Evolutionary conservation across 768 basidiomycete genomes (phyloP), one percentile per base, ranked within the genome.

Genomic region (Tubosaeta sp.): DNA sequence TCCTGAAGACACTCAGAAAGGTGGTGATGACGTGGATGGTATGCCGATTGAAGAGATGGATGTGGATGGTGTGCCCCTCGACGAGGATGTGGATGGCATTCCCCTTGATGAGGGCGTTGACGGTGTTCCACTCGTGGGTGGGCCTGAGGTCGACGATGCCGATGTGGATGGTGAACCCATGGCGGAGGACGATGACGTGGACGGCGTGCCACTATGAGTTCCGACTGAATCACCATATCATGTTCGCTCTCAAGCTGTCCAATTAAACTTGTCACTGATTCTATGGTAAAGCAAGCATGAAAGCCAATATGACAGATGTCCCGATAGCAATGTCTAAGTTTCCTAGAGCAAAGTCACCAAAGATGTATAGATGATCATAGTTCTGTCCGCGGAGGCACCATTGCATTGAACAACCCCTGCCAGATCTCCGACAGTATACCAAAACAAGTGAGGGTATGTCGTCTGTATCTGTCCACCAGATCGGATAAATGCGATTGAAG

Each of bases 21-120:
- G 70, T 35, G 73, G 70, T 35, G 75, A 75, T 44, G 76, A 80
- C 53, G 63, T 80, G 27, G 83, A 83, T 45, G 84, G 83, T 12
- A 73, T 74, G 54, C 74, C 78, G 3, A 66, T 77, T 32, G 74
- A 80, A 57, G 68, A 76, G 41, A 65, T 80, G 54, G 81, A 76
- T 51, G 65, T 80, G 10, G 81, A 82, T 57, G 82, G 80, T 2
- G 71, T 75, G 13, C 71, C 73, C 4, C 63, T 78, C 47, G 53
- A 57, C 16, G 52, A 56, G 22, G 55, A 64, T 25, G 59, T 61
- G 49, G 65, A 71, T 47, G 58, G 67, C 29, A 54, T 59, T 50
- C 58, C 65, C 16, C 52, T 71, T 26, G 58, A 59, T 26, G 70
- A 66, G 17, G 74, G 75, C 44, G 48, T 73, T 14, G 74, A 76